Evolutionary conservation across 202 grass and related monocot genomes (phyloP).

Genomic region (Zizania palustris): DNA sequence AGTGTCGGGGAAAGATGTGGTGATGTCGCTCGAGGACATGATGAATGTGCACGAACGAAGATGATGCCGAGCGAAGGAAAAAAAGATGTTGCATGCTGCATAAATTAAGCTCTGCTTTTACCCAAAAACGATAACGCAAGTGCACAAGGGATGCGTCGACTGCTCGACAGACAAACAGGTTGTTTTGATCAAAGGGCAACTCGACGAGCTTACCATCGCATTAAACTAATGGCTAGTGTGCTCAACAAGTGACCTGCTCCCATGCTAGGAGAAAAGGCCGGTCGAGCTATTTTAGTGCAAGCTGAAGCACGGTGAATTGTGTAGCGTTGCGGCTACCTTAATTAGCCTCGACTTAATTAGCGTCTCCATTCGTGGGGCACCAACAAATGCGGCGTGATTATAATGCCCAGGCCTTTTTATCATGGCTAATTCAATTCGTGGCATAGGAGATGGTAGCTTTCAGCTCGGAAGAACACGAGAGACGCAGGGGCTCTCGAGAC

Average conservation of each 20-base stretch:
- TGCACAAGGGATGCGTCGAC: constrained; percentile 59
- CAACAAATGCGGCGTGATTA: background rate
- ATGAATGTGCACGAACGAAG: constrained; percentile 49
- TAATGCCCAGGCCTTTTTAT: constrained; percentile 20
- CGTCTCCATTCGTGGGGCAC: constrained; percentile 31
- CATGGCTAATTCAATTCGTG: constrained; percentile 19
- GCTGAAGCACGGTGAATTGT: constrained; percentile 35
- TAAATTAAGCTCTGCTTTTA: constrained; percentile 32
- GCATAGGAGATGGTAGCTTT: constrained; percentile 23
- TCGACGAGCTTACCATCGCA: constrained; percentile 35
- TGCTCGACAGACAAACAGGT: constrained; percentile 47
- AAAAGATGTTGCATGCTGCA: constrained; percentile 2
- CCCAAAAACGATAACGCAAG: constrained; percentile 45
- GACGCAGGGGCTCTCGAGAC: constrained; percentile 30
- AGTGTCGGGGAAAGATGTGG: constrained; percentile 20
- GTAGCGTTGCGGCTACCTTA: background rate
- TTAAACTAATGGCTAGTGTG: background rate
- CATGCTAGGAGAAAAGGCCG: constrained; percentile 22
- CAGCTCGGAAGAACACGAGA: constrained; percentile 30
- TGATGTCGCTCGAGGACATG: constrained; percentile 38
- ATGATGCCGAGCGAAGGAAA: constrained; percentile 13
- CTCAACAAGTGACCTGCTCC: constrained; percentile 15
- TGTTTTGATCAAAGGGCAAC: constrained; percentile 46
- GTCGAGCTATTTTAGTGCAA: constrained; percentile 19
- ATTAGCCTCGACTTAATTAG: background rate